Conservation (phyloP, 352 stramenopile genomes). For the Phytophthora capsici region DNA sequence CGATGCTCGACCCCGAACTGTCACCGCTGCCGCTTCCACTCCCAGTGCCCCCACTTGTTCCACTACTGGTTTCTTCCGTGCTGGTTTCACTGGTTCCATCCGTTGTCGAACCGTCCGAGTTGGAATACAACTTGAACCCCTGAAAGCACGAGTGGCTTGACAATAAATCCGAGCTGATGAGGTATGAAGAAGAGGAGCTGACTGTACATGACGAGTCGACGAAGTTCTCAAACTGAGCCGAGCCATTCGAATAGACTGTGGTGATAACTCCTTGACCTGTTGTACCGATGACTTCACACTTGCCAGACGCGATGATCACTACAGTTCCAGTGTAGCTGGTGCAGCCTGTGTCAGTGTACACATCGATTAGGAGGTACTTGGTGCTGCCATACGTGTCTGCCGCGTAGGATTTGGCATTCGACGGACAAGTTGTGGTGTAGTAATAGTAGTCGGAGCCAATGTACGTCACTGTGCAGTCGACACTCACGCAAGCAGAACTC, state of each 20-base stretch:
- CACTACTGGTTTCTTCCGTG: not conserved
- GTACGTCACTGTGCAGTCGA: conserved; percentile 9
- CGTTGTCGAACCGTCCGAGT: conserved; percentile 18
- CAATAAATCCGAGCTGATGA: conserved; percentile 26
- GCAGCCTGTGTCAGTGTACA: conserved; percentile 25
- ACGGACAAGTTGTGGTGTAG: conserved; percentile 21
- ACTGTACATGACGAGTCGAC: conserved; percentile 20
- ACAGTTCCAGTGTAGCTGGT: conserved; percentile 20
- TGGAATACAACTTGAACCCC: conserved; percentile 35
- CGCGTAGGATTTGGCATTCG: conserved; percentile 27
- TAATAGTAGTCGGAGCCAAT: conserved; percentile 21
- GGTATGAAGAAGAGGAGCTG: conserved; percentile 17
- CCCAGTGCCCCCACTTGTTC: not conserved
- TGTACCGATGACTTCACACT: conserved; percentile 21
- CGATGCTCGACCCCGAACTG: conserved; percentile 17
- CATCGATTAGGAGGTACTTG: conserved; percentile 31
- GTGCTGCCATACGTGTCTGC: conserved; percentile 27
- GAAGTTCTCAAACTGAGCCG: conserved; percentile 24
- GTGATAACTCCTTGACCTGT: conserved; percentile 23
- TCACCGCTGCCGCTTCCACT: not conserved
- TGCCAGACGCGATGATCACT: conserved; percentile 20
- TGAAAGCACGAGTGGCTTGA: conserved; percentile 30
- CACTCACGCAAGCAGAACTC: conserved; percentile 13
- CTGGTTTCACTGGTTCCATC: conserved; percentile 1
- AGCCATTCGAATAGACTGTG: conserved; percentile 28